Base-by-base conservation (phyloP, 768 basidiomycete genomes). In the Psilocybe tampanensis region DNA sequence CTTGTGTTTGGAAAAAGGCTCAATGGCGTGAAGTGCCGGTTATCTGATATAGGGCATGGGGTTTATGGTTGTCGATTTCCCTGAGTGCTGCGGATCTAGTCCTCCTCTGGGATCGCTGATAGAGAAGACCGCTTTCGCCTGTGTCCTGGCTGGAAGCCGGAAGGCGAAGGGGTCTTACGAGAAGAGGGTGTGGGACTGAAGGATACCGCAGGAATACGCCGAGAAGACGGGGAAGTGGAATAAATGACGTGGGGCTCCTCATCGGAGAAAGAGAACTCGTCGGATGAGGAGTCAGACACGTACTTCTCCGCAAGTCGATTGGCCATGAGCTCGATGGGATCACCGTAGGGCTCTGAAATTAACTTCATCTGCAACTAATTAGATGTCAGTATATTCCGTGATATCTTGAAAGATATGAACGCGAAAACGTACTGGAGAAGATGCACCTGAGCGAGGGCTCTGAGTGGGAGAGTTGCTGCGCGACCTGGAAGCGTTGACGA, bases 401-500 rank as follows among this genome's bases (percentile, higher is more conserved):
- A 17, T 29, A 33, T 33, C 29, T 29, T 29, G 23, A 52, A 13
- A 21, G 6, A 17, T 29, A 21, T 33, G 18, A 36, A 50, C 21
- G 44, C 21, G 24, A 47, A 34, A 51, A 64, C 68, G 60, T 53
- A 69, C 68, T 34, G 63, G 62, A 32, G 68, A 64, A 45, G 61
- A 54, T 2, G 55, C 54, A 3, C 59, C 59, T 8, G 66, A 61
- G 23, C 52, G n/a, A 21, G 58, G 56, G 36, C 62, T 65, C 4
- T 52, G 55, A 1, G 52, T 52, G 8, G 68, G 64, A 18, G 68
- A 67, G 29, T 36, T 47, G 56, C 59, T 64, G 36, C 58, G 62
- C 52, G 68, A 77, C 58, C 79, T 80, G 44, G 77, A 72, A 54
- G 71, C 75, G 52, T 78, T 78, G 43, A 81, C 65, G 61, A 84